Percentiles rank a stretch among this genome's conserved stretches.
Evolutionary conservation across 2,329 filamentous ascomycete genomes (phyloP).

Genomic region (Calonectria ilicicola): DNA sequence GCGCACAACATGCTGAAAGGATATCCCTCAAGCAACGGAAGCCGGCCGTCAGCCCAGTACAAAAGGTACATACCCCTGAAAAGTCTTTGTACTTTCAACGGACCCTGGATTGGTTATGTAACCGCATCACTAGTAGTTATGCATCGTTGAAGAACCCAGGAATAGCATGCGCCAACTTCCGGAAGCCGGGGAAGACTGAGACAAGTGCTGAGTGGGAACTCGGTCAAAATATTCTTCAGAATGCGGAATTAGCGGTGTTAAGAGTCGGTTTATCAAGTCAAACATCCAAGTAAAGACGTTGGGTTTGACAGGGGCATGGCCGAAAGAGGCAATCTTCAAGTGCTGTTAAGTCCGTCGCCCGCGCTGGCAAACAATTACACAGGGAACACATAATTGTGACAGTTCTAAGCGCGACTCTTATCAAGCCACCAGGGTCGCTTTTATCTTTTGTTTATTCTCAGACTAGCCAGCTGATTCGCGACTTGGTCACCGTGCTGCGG

Average conservation of each 20-base stretch:
- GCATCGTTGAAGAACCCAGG: background rate
- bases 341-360: slow-evolving; percentile 20
- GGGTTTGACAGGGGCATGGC: background rate
- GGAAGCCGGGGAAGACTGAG: slow-evolving; percentile 21
- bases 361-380: background rate
- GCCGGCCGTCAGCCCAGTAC: background rate
- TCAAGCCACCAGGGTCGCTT: background rate
- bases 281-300: background rate
- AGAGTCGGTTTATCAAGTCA: background rate
- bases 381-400: background rate
- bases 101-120: too few species aligned
- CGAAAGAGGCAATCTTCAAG: slow-evolving; percentile 28
- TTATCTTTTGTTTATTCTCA: background rate
- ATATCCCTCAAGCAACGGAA: background rate
- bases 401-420: background rate
- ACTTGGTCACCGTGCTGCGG: background rate
- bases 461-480: background rate
- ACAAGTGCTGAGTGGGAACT: background rate
- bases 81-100: background rate
- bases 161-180: slow-evolving; percentile 11
- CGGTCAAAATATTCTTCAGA: background rate
- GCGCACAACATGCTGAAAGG: background rate
- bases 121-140: background rate
- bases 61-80: background rate
- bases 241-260: slow-evolving; percentile 33